Evolutionary conservation across 2,329 filamentous ascomycete species (phyloP).

Genomic region (Ascochyta lentis): DNA sequence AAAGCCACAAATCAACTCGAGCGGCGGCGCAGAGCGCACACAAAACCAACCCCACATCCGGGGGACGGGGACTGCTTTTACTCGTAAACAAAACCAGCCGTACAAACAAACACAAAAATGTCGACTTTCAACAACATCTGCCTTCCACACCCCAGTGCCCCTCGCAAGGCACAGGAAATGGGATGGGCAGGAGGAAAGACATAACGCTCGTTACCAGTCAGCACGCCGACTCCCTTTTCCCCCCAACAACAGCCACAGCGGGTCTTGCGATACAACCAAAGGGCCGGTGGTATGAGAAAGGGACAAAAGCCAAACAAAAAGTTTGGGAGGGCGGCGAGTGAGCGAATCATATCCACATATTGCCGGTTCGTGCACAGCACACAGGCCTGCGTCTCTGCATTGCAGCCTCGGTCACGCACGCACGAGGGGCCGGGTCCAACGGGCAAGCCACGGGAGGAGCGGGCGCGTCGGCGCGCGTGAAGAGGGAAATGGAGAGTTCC

Average conservation of each 20-base stretch:
- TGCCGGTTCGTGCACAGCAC: conserved; percentile 49
- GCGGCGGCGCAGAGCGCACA: conserved; percentile 40
- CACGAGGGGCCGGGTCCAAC: conserved; percentile 36
- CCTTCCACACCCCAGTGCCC: conserved; percentile 11
- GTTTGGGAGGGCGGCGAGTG: conserved; percentile 42
- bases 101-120: conserved; percentile 46
- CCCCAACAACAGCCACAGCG: conserved; percentile 45
- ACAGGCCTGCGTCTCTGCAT: conserved; percentile 26
- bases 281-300: conserved; percentile 42
- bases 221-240: conserved; percentile 39
- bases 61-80: conserved; percentile 48
- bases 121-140: conserved; percentile 43
- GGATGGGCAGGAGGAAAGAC: conserved; percentile 42
- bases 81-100: conserved; percentile 29
- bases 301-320: conserved; percentile 16
- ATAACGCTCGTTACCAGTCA: conserved; percentile 53
- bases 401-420: conserved; percentile 36
- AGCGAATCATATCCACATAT: conserved; percentile 54
- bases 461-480: conserved; percentile 25
- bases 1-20: conserved; percentile 44
- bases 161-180: conserved; percentile 1
- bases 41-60: conserved; percentile 51
- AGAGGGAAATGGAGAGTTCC: conserved; percentile 39
- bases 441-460: conserved; percentile 50
- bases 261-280: conserved; percentile 46